Evolutionary conservation across 2,329 filamentous ascomycete species (phyloP).

Genomic region (Bisporella sp.): DNA sequence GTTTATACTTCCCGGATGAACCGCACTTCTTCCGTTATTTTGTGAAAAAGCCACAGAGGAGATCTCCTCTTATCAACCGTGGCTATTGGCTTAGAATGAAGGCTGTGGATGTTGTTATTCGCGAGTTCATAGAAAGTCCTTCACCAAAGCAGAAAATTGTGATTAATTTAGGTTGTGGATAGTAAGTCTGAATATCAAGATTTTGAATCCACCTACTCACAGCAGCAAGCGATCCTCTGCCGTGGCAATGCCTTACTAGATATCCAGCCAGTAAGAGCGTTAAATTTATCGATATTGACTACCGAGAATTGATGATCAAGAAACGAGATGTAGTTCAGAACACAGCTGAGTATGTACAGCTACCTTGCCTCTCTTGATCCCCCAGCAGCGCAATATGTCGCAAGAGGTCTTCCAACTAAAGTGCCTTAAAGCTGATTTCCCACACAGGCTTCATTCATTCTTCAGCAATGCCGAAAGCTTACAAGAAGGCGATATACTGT

Average conservation of each 20-base stretch:
- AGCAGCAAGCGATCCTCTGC: slow-evolving; percentile 63
- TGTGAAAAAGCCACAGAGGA: slow-evolving; percentile 72
- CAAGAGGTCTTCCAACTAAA: too few relatives aligned
- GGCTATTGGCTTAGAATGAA: slow-evolving; percentile 70
- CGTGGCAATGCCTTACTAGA: slow-evolving; percentile 72
- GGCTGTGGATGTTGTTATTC: slow-evolving; percentile 69
- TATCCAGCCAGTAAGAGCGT: slow-evolving; percentile 53
- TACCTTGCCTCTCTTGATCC: not conserved
- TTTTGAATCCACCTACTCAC: not conserved
- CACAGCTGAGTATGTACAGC: slow-evolving; percentile 41
- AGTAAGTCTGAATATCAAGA: slow-evolving; percentile 48
- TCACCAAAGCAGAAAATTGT: slow-evolving; percentile 59
- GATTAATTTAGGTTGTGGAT: slow-evolving; percentile 83
- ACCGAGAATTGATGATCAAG: slow-evolving; percentile 68
- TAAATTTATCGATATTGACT: slow-evolving; percentile 80
- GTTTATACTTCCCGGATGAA: slow-evolving; percentile 70
- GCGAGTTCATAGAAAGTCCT: slow-evolving; percentile 59
- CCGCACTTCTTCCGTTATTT: slow-evolving; percentile 85
- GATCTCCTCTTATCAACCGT: slow-evolving; percentile 84
- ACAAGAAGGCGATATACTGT: slow-evolving; percentile 42
- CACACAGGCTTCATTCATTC: slow-evolving; percentile 38
- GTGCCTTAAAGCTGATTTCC: too few relatives aligned
- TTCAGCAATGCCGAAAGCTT: slow-evolving; percentile 38
- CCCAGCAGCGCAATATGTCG: not conserved
- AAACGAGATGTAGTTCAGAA: slow-evolving; percentile 63